Conservation (phyloP, 306 rosid species). For the Astragalus glycyphyllos region DNA sequence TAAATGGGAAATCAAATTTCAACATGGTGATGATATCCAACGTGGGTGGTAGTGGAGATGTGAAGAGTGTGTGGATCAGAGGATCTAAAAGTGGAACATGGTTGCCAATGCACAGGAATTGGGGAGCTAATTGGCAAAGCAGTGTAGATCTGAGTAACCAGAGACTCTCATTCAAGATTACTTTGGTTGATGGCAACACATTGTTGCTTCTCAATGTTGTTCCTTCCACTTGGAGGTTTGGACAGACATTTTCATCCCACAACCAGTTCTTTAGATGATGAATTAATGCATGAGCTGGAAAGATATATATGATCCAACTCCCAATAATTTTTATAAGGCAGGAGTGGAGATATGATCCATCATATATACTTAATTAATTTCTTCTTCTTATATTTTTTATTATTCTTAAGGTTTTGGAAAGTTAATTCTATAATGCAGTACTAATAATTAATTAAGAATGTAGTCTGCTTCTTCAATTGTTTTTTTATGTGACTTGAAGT, state of each 20-base stretch:
- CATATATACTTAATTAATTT: too few relatives aligned
- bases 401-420: too few relatives aligned
- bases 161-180: conserved; percentile 71
- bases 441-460: too few relatives aligned
- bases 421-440: too few relatives aligned
- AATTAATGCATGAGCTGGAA: too few relatives aligned
- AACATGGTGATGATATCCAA: conserved; percentile 88
- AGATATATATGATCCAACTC: not conserved
- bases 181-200: conserved; percentile 61
- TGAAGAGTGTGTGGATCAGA: conserved; percentile 67
- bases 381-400: too few relatives aligned
- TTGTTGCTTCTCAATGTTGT: conserved; percentile 59
- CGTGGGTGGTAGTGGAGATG: conserved; percentile 81
- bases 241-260: conserved; percentile 74
- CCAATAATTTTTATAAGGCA: not conserved
- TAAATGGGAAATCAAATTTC: conserved; percentile 75
- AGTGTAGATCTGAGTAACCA: conserved; percentile 62
- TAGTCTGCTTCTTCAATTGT: too few relatives aligned
- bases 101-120: conserved; percentile 79
- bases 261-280: conserved; percentile 56
- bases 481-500: too few relatives aligned
- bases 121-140: conserved; percentile 94
- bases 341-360: not conserved
- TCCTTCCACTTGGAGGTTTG: conserved; percentile 81
- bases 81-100: conserved; percentile 58